A percentile compares a stretch with the other conserved stretches of the same genome.
Evolutionary conservation across 1,284 basidiomycete species (phyloP).

Genomic region (Pseudozyma hubeiensis): DNA sequence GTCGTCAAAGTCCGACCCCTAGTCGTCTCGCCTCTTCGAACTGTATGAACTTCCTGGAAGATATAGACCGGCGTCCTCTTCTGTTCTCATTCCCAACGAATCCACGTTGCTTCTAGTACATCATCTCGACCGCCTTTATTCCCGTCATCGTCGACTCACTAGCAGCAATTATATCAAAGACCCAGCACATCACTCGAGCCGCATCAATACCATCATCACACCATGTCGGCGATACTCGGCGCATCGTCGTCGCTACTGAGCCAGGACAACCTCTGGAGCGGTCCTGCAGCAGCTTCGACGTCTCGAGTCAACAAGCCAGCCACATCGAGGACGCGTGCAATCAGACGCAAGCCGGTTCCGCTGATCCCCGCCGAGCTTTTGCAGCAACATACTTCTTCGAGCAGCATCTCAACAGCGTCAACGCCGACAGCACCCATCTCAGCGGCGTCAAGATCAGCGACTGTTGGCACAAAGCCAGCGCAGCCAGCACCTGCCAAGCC

Average conservation of each 20-base stretch:
- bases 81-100: too few species aligned
- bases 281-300: slow-evolving; percentile 8
- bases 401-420: background rate
- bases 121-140: too few species aligned
- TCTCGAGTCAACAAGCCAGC: slow-evolving; percentile 3
- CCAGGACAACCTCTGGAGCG: slow-evolving; percentile 25
- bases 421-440: background rate
- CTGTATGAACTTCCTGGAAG: too few species aligned
- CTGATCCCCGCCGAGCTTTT: slow-evolving; percentile 23
- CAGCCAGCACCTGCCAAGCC: background rate
- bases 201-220: background rate
- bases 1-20: background rate
- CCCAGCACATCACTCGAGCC: background rate
- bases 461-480: background rate
- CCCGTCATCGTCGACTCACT: background rate
- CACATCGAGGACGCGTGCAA: slow-evolving; percentile 6
- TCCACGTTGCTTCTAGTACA: too few species aligned
- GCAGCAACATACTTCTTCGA: background rate
- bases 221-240: slow-evolving; percentile 8
- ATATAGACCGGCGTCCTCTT: too few species aligned
- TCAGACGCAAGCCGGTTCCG: slow-evolving; percentile 29
- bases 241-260: slow-evolving; percentile 1
- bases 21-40: background rate
- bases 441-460: background rate
- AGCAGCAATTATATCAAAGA: background rate